Conservation (phyloP, 805 yeast genomes). For the Candida nanaspora region DNA sequence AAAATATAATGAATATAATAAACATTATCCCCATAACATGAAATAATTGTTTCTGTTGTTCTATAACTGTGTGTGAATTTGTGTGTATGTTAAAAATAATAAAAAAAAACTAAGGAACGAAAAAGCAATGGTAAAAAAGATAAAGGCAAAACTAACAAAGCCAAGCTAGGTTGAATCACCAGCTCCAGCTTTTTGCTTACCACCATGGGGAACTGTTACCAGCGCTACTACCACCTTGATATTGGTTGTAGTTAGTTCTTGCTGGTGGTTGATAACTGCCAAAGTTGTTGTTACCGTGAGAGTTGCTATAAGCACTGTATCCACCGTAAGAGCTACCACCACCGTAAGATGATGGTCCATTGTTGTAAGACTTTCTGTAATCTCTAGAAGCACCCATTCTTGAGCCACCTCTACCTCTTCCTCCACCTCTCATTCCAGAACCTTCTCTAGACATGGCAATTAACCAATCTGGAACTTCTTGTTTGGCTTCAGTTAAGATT, state of each 20-base stretch:
- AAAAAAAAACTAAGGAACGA: not conserved
- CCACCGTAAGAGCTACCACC: slow-evolving; percentile 28
- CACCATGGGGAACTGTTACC: slow-evolving; percentile 26
- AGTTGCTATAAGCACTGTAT: slow-evolving; percentile 18
- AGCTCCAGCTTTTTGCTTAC: too few species aligned
- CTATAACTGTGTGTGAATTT: slow-evolving; percentile 1
- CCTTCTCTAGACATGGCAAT: slow-evolving; percentile 73
- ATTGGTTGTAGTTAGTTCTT: not conserved
- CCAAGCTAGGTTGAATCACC: too few species aligned
- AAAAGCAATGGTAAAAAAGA: not conserved
- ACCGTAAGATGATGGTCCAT: slow-evolving; percentile 12
- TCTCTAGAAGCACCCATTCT: slow-evolving; percentile 30
- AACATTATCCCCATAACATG: not conserved
- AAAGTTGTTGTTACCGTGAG: slow-evolving; percentile 25
- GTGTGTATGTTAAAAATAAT: too few species aligned
- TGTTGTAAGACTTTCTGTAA: slow-evolving; percentile 37
- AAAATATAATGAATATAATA: not conserved
- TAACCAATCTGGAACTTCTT: slow-evolving; percentile 91
- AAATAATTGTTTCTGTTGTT: not conserved
- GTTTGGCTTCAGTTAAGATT: slow-evolving; percentile 90
- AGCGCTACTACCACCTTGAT: slow-evolving; percentile 1
- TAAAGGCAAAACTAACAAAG: not conserved
- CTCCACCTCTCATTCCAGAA: slow-evolving; percentile 46
- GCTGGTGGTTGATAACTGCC: slow-evolving; percentile 17
- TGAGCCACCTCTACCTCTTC: slow-evolving; percentile 48